Base-by-base conservation (phyloP, 1,284 basidiomycete species). In the Mycosarcoma maydis region DNA sequence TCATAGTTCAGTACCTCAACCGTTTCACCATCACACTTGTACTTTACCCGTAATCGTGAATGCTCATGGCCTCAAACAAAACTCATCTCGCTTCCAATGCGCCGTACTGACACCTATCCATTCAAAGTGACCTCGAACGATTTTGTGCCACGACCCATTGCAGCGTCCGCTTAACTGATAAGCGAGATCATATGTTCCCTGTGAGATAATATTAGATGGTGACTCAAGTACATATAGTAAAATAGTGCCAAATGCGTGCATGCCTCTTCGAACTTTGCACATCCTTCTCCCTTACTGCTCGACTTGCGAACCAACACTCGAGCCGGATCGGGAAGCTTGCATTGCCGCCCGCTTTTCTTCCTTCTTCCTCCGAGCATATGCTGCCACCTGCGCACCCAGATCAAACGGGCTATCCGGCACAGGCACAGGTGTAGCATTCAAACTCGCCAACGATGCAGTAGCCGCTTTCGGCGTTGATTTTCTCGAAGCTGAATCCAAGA, bases 331-430 rank as follows among this genome's bases (percentile, higher is more conserved):
- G 14, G 58, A 54, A 10, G 43, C 43, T 20, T 65, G 55, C 50
- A 65, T 37, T 14, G 54, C 62, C 13, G 46, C 54, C 3, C 53
- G 53, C 46, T 36, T 51, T 4, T 57, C 64, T 3, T 56, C 65
- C n/a, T 48, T 51, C 44, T 64, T 62, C 2, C 66, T 29, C 9
- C 59, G 47, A 0, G 66, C 66, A 50, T 62, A 69, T 4, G 66
- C 66, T 6, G 66, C 66, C 27, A 69, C 59, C 45, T 69, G 66
- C 20, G 59, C 59, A 7, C 66, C 66, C 26, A 62, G 29, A 30
- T 69, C 66, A 23, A 69, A 69, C 5, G 66, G 59, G 33, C 65
- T 68, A 9, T 62, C 58, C 17, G 49, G 50, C 4, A 38, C 54
- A 9, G 54, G 50, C 4, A 38, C 54, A 9, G 54, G 39, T 3